Evolutionary conservation across 2,329 filamentous ascomycete genomes (phyloP).

Genomic region (Epichloe amarillans): DNA sequence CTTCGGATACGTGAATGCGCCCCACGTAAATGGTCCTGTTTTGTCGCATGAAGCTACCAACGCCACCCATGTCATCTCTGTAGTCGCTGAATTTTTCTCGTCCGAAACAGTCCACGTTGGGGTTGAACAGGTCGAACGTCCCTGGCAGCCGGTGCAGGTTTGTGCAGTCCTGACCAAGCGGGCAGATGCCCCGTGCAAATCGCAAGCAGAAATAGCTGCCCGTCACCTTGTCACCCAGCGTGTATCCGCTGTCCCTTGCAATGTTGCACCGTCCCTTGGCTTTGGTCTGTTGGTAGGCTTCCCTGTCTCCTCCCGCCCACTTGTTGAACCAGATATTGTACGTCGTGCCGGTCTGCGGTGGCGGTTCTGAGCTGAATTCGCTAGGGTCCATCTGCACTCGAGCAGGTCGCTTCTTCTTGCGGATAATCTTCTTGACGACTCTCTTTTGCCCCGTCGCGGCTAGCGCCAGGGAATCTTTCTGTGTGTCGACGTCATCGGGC

Average conservation of each 20-base stretch:
- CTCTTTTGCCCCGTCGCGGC: slow-evolving; percentile 38
- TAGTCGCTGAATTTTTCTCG: slow-evolving; percentile 85
- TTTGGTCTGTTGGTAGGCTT: slow-evolving; percentile 79
- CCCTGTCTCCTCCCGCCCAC: slow-evolving; percentile 89
- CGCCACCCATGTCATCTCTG: slow-evolving; percentile 93
- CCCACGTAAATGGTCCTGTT: slow-evolving; percentile 92
- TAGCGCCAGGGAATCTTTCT: slow-evolving; percentile 19
- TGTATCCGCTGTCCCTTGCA: slow-evolving; percentile 65
- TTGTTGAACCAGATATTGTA: slow-evolving; percentile 96
- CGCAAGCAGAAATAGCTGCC: slow-evolving; percentile 89
- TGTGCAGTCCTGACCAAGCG: slow-evolving; percentile 83
- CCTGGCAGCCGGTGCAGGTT: slow-evolving; percentile 83
- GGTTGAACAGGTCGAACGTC: slow-evolving; percentile 80
- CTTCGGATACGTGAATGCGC: slow-evolving; percentile 86
- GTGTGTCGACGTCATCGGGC: not conserved
- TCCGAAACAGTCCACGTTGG: slow-evolving; percentile 82
- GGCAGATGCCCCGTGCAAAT: slow-evolving; percentile 71
- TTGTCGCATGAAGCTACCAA: slow-evolving; percentile 84
- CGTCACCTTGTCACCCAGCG: slow-evolving; percentile 58
- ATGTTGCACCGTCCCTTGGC: slow-evolving; percentile 83
- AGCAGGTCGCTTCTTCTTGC: slow-evolving; percentile 80
- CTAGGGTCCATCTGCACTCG: slow-evolving; percentile 81
- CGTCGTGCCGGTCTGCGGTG: slow-evolving; percentile 83
- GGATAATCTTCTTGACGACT: slow-evolving; percentile 73
- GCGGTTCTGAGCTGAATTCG: slow-evolving; percentile 69